phyloP scores from a whole-genome alignment of 768 basidiomycete species.

The Sporobolomyces roseus region DNA sequence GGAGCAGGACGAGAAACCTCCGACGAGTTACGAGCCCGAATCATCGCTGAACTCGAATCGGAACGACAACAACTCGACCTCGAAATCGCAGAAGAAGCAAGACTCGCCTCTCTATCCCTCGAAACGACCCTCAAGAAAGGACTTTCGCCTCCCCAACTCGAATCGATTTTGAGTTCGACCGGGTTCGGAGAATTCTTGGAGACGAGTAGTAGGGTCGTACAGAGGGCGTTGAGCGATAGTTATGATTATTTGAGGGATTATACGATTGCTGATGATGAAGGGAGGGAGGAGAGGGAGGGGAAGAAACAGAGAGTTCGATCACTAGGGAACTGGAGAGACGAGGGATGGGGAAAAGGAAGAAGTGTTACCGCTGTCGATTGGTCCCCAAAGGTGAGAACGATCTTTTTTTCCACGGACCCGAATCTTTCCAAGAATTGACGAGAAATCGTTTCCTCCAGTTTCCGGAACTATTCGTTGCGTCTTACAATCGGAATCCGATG shows the following conservation, averaged over 20 bases:
- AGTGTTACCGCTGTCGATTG: conserved; percentile 96
- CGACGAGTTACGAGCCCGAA: conserved; percentile 69
- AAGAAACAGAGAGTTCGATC: conserved; percentile 67
- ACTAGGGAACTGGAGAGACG: conserved; percentile 91
- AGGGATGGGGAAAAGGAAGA: conserved; percentile 82
- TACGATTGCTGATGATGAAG: conserved; percentile 60
- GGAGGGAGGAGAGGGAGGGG: conserved; percentile 84
- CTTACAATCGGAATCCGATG: conserved; percentile 95
- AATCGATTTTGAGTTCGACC: conserved; percentile 74
- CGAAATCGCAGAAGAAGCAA: conserved; percentile 75
- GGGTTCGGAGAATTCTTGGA: conserved; percentile 93
- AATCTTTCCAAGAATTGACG: too few species aligned
- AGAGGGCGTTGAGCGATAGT: conserved; percentile 86
- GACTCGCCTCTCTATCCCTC: conserved; percentile 77
- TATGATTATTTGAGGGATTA: conserved; percentile 98
- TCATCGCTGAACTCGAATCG: conserved; percentile 65
- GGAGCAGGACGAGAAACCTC: conserved; percentile 78
- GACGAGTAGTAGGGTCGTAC: conserved; percentile 87
- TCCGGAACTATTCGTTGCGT: conserved; percentile 88
- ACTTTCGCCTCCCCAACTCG: conserved; percentile 77
- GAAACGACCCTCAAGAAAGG: conserved; percentile 73
- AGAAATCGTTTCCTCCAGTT: conserved; percentile 62
- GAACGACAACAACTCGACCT: conserved; percentile 65
- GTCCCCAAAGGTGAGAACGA: conserved; percentile 77
- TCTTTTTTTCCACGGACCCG: too few species aligned